Conservation (phyloP, 176 grass and related monocot species). For the Triticum turgidum region DNA sequence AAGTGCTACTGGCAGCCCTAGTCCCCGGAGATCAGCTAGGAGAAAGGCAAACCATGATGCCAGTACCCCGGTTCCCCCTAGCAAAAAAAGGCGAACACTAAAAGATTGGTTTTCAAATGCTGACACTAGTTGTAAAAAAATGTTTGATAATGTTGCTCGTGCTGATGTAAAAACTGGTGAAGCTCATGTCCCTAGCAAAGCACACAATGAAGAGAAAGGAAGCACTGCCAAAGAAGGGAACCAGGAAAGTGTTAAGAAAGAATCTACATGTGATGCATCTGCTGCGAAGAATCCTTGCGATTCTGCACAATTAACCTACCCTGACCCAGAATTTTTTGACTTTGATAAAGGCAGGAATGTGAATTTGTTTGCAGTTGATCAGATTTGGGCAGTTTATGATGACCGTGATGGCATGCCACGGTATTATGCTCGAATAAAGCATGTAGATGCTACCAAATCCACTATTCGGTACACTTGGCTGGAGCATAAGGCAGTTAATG, state of each 20-base stretch:
- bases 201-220: conserved; percentile 20
- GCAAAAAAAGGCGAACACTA: conserved; percentile 36
- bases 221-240: conserved; percentile 15
- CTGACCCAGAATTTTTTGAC: conserved; percentile 77
- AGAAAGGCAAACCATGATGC: conserved; percentile 33
- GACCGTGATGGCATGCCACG: conserved; percentile 75
- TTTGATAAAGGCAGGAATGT: conserved; percentile 54
- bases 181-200: conserved; percentile 32
- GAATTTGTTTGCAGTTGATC: conserved; percentile 57
- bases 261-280: conserved; percentile 20
- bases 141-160: neutral
- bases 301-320: conserved; percentile 43
- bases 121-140: conserved; percentile 12
- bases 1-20: conserved; percentile 25
- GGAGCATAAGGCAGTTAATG: conserved; percentile 48
- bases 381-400: conserved; percentile 91
- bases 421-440: conserved; percentile 73
- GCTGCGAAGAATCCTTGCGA: conserved; percentile 29
- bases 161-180: conserved; percentile 7
- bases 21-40: conserved; percentile 46
- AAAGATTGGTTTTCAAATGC: conserved; percentile 39
- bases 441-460: conserved; percentile 35
- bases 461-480: conserved; percentile 60
- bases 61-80: neutral
- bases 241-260: conserved; percentile 13